Evolutionary conservation across 2,329 filamentous ascomycete species (phyloP).

Genomic region (Onygena corvina): DNA sequence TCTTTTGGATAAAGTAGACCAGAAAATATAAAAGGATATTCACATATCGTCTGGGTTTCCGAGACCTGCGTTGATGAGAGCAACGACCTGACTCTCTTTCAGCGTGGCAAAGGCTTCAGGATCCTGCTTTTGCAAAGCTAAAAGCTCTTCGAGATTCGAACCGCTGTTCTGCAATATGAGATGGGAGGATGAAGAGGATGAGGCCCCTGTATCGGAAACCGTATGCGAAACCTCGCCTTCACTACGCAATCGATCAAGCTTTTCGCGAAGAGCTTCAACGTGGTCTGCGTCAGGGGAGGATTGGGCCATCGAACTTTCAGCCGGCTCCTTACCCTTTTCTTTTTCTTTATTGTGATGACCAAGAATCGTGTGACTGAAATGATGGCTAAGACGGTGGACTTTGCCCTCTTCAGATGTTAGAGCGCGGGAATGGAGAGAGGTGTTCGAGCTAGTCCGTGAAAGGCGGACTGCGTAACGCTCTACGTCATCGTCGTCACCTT

Average conservation of each 20-base stretch:
- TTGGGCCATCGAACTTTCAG: conserved; percentile 24
- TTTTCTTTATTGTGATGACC: conserved; percentile 18
- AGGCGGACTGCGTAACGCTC: conserved; percentile 38
- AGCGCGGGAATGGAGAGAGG: conserved; percentile 54
- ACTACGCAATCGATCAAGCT: conserved; percentile 33
- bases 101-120: conserved; percentile 35
- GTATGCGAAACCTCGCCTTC: conserved; percentile 23
- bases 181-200: conserved; percentile 25
- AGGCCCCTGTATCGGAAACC: conserved; percentile 23
- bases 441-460: conserved; percentile 52
- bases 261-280: conserved; percentile 35
- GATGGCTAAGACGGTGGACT: conserved; percentile 56
- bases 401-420: conserved; percentile 58
- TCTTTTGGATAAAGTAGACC: background rate
- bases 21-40: background rate
- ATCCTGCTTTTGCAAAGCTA: conserved; percentile 32
- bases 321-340: background rate
- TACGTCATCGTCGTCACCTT: conserved; percentile 31
- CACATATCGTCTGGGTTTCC: conserved; percentile 14
- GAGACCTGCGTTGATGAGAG: conserved; percentile 34
- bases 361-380: conserved; percentile 52
- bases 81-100: conserved; percentile 36
- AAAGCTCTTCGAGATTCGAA: conserved; percentile 36
- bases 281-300: conserved; percentile 32
- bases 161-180: conserved; percentile 34